Evolutionary conservation across 2,329 filamentous ascomycete genomes (phyloP).

Genomic region (Celoporthe dispersa): DNA sequence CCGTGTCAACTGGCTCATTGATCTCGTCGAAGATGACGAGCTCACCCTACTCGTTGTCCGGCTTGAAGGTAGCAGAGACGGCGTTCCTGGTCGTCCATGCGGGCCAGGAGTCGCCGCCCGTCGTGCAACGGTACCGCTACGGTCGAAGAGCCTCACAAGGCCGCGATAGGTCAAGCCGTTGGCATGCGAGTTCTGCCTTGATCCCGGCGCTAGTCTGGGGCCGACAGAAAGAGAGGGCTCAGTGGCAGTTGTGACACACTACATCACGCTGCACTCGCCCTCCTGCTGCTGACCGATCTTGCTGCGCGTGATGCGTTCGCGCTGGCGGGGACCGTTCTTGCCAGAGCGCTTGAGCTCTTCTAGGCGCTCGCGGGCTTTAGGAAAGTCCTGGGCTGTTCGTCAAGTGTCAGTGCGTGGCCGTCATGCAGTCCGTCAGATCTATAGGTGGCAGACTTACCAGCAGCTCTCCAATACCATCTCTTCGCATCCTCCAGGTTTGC

Average conservation of each 20-base stretch:
- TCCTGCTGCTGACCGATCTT: slow-evolving; percentile 84
- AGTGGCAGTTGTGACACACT: slow-evolving; percentile 25
- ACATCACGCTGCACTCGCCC: slow-evolving; percentile 88
- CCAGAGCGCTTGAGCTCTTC: slow-evolving; percentile 88
- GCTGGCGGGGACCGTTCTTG: slow-evolving; percentile 70
- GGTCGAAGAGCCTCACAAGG: not conserved
- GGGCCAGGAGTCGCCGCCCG: slow-evolving; percentile 15
- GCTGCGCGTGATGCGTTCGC: slow-evolving; percentile 80
- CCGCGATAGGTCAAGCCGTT: slow-evolving; percentile 19
- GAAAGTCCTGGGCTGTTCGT: slow-evolving; percentile 84
- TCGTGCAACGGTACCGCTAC: slow-evolving; percentile 7
- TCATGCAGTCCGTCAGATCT: not conserved
- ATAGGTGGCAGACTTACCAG: slow-evolving; percentile 70
- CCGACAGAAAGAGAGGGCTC: slow-evolving; percentile 12
- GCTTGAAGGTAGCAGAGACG: not conserved
- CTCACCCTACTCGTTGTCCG: slow-evolving; percentile 11
- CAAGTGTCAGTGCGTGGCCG: slow-evolving; percentile 32
- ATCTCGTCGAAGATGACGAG: slow-evolving; percentile 4
- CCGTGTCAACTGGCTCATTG: not conserved
- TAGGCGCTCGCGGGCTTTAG: slow-evolving; percentile 87
- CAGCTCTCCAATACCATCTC: slow-evolving; percentile 96
- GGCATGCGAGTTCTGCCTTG: slow-evolving; percentile 6
- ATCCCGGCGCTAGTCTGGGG: slow-evolving; percentile 5
- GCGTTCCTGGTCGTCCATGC: slow-evolving; percentile 17
- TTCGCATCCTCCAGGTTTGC: slow-evolving; percentile 93